Conservation (phyloP, 2,329 filamentous ascomycete species). For the Zelopaecilomyces penicillatus region DNA sequence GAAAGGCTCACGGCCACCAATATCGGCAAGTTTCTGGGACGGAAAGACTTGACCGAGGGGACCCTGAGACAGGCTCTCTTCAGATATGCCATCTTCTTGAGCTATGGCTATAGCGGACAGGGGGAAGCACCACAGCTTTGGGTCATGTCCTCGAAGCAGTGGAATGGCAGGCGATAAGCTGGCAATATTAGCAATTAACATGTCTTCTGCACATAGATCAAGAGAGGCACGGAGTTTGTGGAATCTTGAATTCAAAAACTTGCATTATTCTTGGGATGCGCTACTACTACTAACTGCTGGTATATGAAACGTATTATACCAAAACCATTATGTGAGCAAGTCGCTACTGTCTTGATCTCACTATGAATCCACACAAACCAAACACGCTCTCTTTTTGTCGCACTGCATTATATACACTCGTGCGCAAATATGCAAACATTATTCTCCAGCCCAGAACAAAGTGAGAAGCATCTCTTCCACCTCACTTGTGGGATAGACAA, state of each 20-base stretch:
- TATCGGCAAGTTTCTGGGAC: conserved; percentile 12
- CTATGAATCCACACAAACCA: conserved; percentile 1
- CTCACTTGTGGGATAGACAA: too few relatives aligned
- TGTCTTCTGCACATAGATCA: conserved; percentile 12
- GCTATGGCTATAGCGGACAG: conserved; percentile 19
- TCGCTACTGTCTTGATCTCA: too few relatives aligned
- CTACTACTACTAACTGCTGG: neutral
- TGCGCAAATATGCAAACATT: too few relatives aligned
- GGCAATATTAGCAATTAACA: neutral
- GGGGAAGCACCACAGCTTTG: conserved; percentile 22
- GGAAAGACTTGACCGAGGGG: conserved; percentile 15
- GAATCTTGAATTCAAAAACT: neutral
- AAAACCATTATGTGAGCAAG: too few relatives aligned
- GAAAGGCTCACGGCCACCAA: conserved; percentile 10
- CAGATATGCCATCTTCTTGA: conserved; percentile 27
- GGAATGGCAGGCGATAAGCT: conserved; percentile 7
- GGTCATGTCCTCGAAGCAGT: conserved; percentile 19
- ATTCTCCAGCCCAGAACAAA: too few relatives aligned
- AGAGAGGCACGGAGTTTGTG: neutral
- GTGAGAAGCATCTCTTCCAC: too few relatives aligned
- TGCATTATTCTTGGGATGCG: neutral
- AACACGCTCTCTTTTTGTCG: neutral
- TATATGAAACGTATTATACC: neutral
- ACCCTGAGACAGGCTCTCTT: conserved; percentile 21
- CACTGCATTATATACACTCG: too few relatives aligned